phyloP scores from a whole-genome alignment of 371 early-diverging fungal genomes.

The Rhizopus delemar region DNA sequence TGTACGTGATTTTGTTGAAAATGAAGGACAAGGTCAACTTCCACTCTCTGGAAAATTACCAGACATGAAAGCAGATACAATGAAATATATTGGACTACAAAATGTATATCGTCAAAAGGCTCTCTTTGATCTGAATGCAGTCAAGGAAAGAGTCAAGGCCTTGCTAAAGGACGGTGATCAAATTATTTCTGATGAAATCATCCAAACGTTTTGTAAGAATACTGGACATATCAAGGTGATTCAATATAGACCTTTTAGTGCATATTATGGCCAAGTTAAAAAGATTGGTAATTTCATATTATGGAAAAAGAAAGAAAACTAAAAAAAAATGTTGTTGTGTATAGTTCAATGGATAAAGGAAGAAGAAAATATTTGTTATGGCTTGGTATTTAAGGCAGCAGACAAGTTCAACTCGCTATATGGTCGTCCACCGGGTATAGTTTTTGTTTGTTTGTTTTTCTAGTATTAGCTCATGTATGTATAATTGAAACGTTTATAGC shows the following conservation, averaged over 20 bases:
- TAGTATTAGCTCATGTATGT: not conserved
- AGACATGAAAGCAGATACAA: slow-evolving; percentile 96
- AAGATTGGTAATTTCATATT: slow-evolving; percentile 45
- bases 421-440: slow-evolving; percentile 55
- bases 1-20: slow-evolving; percentile 73
- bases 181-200: slow-evolving; percentile 65
- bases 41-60: slow-evolving; percentile 88
- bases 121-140: slow-evolving; percentile 63
- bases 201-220: slow-evolving; percentile 86
- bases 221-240: slow-evolving; percentile 68
- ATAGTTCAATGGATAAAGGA: slow-evolving; percentile 61
- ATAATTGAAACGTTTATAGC: slow-evolving; percentile 12
- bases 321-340: too few relatives aligned
- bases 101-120: slow-evolving; percentile 86
- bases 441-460: not conserved
- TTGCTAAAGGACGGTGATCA: slow-evolving; percentile 53
- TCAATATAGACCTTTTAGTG: slow-evolving; percentile 60
- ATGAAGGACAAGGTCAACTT: slow-evolving; percentile 73
- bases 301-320: too few relatives aligned
- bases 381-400: slow-evolving; percentile 74
- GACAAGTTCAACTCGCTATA: slow-evolving; percentile 66
- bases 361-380: slow-evolving; percentile 60
- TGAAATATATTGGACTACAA: slow-evolving; percentile 80
- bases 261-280: slow-evolving; percentile 55
- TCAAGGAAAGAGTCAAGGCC: slow-evolving; percentile 53